Evolutionary conservation across 148 eudicot species (phyloP).

Genomic region (Fagopyrum homotropicum): DNA sequence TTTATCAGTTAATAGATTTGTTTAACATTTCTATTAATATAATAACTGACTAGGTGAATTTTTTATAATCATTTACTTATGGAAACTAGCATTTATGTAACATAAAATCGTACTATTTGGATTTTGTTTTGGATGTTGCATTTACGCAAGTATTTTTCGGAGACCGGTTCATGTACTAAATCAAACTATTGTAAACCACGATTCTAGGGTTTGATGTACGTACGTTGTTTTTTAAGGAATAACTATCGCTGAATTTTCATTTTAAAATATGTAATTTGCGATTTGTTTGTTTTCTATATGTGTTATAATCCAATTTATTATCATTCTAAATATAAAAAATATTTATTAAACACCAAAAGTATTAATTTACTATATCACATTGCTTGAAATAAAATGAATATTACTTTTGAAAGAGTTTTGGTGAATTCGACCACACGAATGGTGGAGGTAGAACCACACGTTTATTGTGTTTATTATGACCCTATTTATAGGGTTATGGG

Average conservation of each 20-base stretch:
- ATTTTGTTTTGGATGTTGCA: slow-evolving; percentile 12
- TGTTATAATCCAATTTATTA: background rate
- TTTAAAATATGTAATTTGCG: background rate
- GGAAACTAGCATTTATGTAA: background rate
- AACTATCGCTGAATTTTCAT: background rate
- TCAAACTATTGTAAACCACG: slow-evolving; percentile 6
- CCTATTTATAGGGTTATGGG: no score
- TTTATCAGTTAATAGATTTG: no score
- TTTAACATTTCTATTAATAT: no score
- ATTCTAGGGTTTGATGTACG: slow-evolving; percentile 8
- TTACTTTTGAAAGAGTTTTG: no score
- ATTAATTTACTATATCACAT: no score
- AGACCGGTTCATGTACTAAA: slow-evolving; percentile 5
- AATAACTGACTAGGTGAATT: no score
- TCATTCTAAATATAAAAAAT: background rate
- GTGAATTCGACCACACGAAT: no score
- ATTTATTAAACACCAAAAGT: background rate
- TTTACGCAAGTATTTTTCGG: slow-evolving; percentile 10
- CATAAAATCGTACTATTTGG: slow-evolving; percentile 6
- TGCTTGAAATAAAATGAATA: no score
- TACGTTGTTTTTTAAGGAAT: background rate
- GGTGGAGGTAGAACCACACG: no score
- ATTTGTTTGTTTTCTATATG: background rate
- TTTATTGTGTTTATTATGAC: no score
- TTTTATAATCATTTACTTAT: background rate